Evolutionary conservation across 495 filamentous ascomycete species (phyloP), one percentile per base, ranked within the genome.

Genomic region (Xylaria palmicola): DNA sequence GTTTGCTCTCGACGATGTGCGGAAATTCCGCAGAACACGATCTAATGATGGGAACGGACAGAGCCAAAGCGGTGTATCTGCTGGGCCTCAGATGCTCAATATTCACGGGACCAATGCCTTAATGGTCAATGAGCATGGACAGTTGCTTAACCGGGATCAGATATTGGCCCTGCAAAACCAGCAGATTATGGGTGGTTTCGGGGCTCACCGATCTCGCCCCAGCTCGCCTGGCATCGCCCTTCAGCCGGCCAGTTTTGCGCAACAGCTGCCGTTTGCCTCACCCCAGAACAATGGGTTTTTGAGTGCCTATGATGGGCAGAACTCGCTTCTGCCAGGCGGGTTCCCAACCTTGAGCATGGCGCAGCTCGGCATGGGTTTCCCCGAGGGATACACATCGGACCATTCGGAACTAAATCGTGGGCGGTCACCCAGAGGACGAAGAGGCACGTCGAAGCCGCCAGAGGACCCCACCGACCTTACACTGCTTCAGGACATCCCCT

Each of bases 251-350:
- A 81, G 77, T 60, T 86, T 87, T 55, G 86, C 85, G 32, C 75
- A 78, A 24, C 69, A 77, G 26, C 84, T 96, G 75, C 81, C 84
- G 15, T 96, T 96, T 74, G 88, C 90, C 22, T 92, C 92, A 10
- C 91, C 91, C 8, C 95, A 98, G 72, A 95, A 92, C 75, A 97
- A 97, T 67, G 95, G 95, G 7, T 98, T 94, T 77, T 78, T 98
- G 50, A 85, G 90, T 49, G 92, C 94, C 3, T 97, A 93, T 70
- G 91, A 96, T 65, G 86, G 86, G 1, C 69, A 67, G 49, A 86
- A 88, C 56, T 84, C 87, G 27, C 81, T 93, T 24, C 79, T 96
- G 70, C 88, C 84, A 73, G 91, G 89, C 65, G 85, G 86, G 48
- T 78, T 96, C 65, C 82, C 85, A 59, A 80, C 85, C 19, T 77